Percentiles rank a stretch among this genome's conserved stretches.
These are phyloP conservation scores for Neurospora cerealis DNA, from an alignment of 495 filamentous ascomycete species.

Conservation along the genomic window DNA sequence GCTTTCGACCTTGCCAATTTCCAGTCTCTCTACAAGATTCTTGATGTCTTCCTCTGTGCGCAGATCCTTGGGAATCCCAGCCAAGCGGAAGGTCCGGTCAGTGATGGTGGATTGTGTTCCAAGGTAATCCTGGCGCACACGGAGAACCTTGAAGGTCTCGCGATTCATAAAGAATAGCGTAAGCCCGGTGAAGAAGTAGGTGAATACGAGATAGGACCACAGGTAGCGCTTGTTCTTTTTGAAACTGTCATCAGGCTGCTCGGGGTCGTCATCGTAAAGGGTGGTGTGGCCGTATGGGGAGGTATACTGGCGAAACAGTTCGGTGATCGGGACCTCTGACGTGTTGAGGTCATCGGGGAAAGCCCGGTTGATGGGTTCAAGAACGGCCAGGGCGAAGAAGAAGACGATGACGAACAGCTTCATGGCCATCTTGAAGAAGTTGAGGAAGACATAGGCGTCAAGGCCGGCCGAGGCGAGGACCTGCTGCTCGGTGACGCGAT, in stretches of 20 bases:
- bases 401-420: conserved; percentile 70
- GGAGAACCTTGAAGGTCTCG: conserved; percentile 75
- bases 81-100: conserved; percentile 84
- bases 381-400: conserved; percentile 66
- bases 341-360: conserved; percentile 25
- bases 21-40: conserved; percentile 74
- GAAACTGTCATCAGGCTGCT: conserved; percentile 25
- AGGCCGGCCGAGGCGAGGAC: conserved; percentile 83
- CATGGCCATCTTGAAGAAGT: conserved; percentile 90
- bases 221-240: conserved; percentile 46
- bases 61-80: conserved; percentile 75
- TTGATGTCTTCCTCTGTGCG: conserved; percentile 76
- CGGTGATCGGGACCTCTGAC: not conserved
- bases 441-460: conserved; percentile 91
- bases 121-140: conserved; percentile 79
- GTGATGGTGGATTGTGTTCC: conserved; percentile 89
- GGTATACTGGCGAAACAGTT: conserved; percentile 7
- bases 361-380: conserved; percentile 75
- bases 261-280: not conserved
- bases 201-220: conserved; percentile 90
- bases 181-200: conserved; percentile 79
- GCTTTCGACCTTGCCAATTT: conserved; percentile 87
- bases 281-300: not conserved
- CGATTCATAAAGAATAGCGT: conserved; percentile 73
- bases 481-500: conserved; percentile 78